These are phyloP conservation scores for Vaccinium darrowii DNA, from an alignment of 148 eudicot species.

Conservation along the genomic window DNA sequence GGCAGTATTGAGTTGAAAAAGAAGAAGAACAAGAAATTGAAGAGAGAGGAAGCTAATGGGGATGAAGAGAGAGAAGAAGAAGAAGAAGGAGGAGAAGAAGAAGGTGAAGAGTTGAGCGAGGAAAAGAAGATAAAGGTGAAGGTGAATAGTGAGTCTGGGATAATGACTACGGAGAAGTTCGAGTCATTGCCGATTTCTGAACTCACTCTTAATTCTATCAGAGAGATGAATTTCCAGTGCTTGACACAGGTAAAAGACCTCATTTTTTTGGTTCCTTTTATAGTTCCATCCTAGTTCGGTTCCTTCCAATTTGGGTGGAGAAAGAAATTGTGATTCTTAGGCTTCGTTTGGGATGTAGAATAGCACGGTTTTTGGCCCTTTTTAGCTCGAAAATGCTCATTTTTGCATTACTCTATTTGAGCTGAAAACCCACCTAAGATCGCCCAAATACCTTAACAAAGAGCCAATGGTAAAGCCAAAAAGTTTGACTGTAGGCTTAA, in stretches of 20 bases:
- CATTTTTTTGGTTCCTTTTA: neutral
- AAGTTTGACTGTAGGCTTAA: neutral
- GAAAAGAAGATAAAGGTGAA: constrained; percentile 30
- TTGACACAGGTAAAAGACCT: constrained; percentile 67
- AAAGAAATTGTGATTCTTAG: constrained; percentile 2
- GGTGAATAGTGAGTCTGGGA: constrained; percentile 49
- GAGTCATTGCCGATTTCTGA: constrained; percentile 52
- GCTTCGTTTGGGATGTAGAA: neutral
- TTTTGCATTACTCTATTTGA: no score
- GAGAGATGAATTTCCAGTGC: constrained; percentile 50
- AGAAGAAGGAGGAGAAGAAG: constrained; percentile 16
- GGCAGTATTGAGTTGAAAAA: neutral
- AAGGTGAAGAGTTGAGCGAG: neutral
- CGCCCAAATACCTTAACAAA: neutral
- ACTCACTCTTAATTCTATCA: constrained; percentile 49
- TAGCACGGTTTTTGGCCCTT: neutral
- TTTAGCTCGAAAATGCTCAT: neutral
- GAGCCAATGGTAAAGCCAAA: neutral
- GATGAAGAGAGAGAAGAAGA: constrained; percentile 15
- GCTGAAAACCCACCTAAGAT: neutral
- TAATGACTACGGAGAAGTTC: constrained; percentile 67
- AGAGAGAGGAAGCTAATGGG: constrained; percentile 9
- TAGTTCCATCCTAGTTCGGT: neutral
- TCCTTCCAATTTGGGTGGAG: neutral
- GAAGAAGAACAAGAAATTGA: constrained; percentile 14